Base-by-base conservation (phyloP, 768 basidiomycete genomes). In the Mycena capillaripes region DNA sequence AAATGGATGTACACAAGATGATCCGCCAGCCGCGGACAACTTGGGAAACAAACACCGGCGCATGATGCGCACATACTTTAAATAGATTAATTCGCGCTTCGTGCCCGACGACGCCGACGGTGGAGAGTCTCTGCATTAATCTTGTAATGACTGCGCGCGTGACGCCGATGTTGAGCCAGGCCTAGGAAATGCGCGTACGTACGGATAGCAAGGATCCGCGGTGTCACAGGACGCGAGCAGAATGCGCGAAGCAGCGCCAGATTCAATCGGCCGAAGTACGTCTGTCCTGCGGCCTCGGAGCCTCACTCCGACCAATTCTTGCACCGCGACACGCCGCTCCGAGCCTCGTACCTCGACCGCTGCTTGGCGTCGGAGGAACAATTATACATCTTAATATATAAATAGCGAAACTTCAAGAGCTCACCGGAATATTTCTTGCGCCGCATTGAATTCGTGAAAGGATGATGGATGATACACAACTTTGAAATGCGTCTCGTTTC, bases 271-370 rank as follows among this genome's bases (percentile, higher is more conserved):
- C 36, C 29, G 56, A 66, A 57, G 65, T 32, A 48, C 65, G 36
- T 60, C 48, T 59, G 38, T 42, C 66, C 58, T 68, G 58, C 58
- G 48, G 66, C 36, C 53, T 68, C 66, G 66, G 66, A 68, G 58
- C 48, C 66, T 52, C 27, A 11, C 38, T 42, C 29, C 11, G n/a
- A 27, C 44, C 32, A 48, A 27, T 38, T 38, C 10, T 38, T 40
- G 8, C n/a, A 32, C 56, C 17, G 46, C 34, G 40, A 23, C 29
- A n/a, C 30, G n/a, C 5, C 42, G 44, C 29, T 21, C 17, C 29
- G 53, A 29, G 25, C 3, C 40, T 21, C 17, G 27, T 17, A 19
- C 64, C 25, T 56, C 27, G 53, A 25, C 17, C 30, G 64, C 29
- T 32, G 30, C 40, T 38, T 56, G 53, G 53, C 53, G 29, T 55